A percentile compares a stretch with the other conserved stretches of the same genome.
These are phyloP conservation scores for Asparagopsis taxiformis DNA, from an alignment of 31 red algal species.

Conservation along the genomic window DNA sequence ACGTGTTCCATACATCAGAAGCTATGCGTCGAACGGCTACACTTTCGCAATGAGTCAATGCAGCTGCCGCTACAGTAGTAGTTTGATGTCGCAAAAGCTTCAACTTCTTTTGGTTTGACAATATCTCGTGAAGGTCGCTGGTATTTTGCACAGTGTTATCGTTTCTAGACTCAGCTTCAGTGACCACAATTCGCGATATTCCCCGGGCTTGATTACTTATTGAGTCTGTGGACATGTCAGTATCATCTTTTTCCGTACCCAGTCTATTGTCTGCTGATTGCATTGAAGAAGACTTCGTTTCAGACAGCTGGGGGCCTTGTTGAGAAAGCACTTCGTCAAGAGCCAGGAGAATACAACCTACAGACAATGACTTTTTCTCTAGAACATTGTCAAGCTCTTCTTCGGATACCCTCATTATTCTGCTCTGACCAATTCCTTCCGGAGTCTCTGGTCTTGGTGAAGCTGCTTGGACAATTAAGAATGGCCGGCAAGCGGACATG, in stretches of 20 bases:
- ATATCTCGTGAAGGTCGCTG: constrained; percentile 3
- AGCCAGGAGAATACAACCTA: too few relatives aligned
- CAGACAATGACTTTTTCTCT: too few relatives aligned
- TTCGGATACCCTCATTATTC: background rate
- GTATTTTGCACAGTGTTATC: constrained; percentile 3
- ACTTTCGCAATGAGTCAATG: background rate
- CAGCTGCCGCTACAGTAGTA: constrained; percentile 3
- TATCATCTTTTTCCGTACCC: constrained; percentile 30
- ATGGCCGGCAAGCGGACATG: constrained; percentile 11
- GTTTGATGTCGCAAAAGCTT: constrained; percentile 16
- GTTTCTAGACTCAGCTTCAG: constrained; percentile 7
- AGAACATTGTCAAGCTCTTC: constrained; percentile 14
- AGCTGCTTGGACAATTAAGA: constrained; percentile 25
- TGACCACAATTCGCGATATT: constrained; percentile 47
- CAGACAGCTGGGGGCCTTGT: too few relatives aligned
- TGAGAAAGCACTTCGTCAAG: too few relatives aligned
- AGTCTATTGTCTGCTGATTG: too few relatives aligned
- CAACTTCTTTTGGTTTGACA: constrained; percentile 14
- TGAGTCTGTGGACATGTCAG: constrained; percentile 35
- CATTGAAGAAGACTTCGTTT: too few relatives aligned
- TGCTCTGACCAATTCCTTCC: background rate
- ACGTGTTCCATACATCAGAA: constrained; percentile 57
- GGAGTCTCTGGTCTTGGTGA: background rate
- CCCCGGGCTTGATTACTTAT: constrained; percentile 55
- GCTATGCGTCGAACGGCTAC: constrained; percentile 24